phyloP scores from a whole-genome alignment of 257 asterid genomes.

The Solanum habrochaites region DNA sequence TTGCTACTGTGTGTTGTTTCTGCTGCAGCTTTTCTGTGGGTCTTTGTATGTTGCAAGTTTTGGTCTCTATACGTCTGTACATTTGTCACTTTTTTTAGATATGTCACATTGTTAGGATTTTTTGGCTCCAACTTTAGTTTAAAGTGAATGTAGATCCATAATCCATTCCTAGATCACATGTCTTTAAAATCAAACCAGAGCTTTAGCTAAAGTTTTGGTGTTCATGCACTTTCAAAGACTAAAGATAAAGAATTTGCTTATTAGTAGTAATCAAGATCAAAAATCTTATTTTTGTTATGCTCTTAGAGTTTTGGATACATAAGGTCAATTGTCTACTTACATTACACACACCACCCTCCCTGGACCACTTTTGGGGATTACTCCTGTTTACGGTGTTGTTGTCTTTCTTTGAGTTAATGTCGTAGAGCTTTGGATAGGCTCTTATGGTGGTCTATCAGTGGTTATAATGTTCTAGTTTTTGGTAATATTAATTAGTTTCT shows the following conservation, averaged over 20 bases:
- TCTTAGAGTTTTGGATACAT: not conserved
- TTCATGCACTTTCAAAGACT: not conserved
- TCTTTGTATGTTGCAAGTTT: slow-evolving; percentile 68
- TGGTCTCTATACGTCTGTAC: not conserved
- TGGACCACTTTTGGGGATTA: not conserved
- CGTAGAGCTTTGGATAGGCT: not conserved
- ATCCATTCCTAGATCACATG: not conserved
- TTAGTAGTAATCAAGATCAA: not conserved
- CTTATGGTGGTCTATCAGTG: not conserved
- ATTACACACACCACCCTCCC: not conserved
- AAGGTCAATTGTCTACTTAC: not conserved
- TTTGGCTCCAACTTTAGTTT: not conserved
- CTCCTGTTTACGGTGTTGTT: not conserved
- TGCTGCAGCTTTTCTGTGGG: slow-evolving; percentile 65
- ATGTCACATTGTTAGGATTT: not conserved
- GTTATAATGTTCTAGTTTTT: not conserved
- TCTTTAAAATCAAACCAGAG: not conserved
- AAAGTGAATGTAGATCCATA: not conserved
- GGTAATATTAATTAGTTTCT: not conserved
- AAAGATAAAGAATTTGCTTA: not conserved
- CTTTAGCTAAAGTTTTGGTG: not conserved
- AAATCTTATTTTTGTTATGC: not conserved
- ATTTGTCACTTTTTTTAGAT: not conserved
- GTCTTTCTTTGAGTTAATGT: not conserved
- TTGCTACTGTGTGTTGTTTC: slow-evolving; percentile 66